Evolutionary conservation across 2,329 filamentous ascomycete genomes (phyloP), one percentile per base, ranked within the genome.

Genomic region (Trichophyton mentagrophytes): DNA sequence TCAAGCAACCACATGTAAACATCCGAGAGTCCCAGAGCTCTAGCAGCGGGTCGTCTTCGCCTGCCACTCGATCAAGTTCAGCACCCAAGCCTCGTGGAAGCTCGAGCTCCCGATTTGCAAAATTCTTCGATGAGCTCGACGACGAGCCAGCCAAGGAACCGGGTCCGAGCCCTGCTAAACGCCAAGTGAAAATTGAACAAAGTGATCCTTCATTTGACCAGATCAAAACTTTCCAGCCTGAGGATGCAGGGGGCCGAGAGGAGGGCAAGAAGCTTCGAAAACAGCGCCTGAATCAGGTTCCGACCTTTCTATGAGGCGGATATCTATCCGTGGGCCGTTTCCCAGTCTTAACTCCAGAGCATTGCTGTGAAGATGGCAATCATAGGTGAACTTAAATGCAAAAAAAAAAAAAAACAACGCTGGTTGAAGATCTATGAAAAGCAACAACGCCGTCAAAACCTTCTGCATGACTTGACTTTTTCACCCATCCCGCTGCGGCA

Each of bases 251-350:
- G 49, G 47, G 4, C 6, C 20, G 5, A 3, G 61, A 60, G 33
- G 64, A 68, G 53, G 66, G 58, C 61, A 62, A 68, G 49, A 64
- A 65, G 59, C 62, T 68, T 58, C 74, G 73, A 62, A 72, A 72
- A 65, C 70, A 72, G 36, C 70, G 72, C 49, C 70, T 75, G 42
- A 73, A 72, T 61, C 73, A 77, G 66, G 73, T 77, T 51, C 76
- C 76, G 42, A 76, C 73, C 57, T 78, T 77, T 67, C 61, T 77
- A 60, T 57, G 58, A 57, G 11, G 55, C 68, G 69, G 64, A 75
- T 71, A 25, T 53, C 49, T 38, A 53, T 27, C 3, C 8, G 20
- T 15, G 11, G 11, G 33, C 33, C 33, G 11, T 38, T 38, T 38
- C 3, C 9, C 33, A 11, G 33, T 38, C 33, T 6, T 38, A 38